Base-by-base conservation (phyloP, 2,329 filamentous ascomycete genomes). In the Aspergillus sclerotialis region DNA sequence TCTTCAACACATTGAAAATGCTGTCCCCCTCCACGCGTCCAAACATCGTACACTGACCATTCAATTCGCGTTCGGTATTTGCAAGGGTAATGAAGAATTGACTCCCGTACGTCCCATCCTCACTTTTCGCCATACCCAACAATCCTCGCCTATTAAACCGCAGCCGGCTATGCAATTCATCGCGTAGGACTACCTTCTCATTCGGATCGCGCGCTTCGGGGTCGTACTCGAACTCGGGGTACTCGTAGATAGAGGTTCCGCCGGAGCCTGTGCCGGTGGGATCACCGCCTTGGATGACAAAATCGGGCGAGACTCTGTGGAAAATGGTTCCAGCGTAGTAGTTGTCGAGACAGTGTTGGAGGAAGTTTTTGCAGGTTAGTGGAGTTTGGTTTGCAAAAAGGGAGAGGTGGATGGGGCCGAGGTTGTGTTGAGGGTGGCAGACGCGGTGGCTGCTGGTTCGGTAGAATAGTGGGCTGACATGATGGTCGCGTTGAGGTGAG, bases 81-180 rank as follows among this genome's bases (percentile, higher is more conserved):
- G 79, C 88, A 34, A 98, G 65, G 0, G 92, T 96, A 42, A 98
- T 81, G 68, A 98, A 98, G 70, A 96, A 96, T 62, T 98, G 92
- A 60, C 87, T 94, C 21, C 87, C 85, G 65, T 96, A 96, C 35
- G 84, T 84, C 29, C 88, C 82, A 40, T 65, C 64, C 33, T 66
- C 63, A 26, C 61, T 64, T 61, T 96, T 96, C 17, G 92, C 92
- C 88, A 96, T 95, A n/a, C 85, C 92, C 49, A 98, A 64, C 49
- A 96, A 65, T 0, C 92, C 92, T 40, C 92, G 75, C 30, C 92
- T 74, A 51, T 93, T 96, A 70, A 92, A 96, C 60, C 93, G 93
- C 46, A 98, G 70, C 19, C 92, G 76, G 49, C 82, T 87, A 61
- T 96, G 90, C 46, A 95, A 83, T 58, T 98, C 92, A 67, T 96